Evolutionary conservation across 177 flowering plant genomes (phyloP).

Genomic region (Tripterygium wilfordii): DNA sequence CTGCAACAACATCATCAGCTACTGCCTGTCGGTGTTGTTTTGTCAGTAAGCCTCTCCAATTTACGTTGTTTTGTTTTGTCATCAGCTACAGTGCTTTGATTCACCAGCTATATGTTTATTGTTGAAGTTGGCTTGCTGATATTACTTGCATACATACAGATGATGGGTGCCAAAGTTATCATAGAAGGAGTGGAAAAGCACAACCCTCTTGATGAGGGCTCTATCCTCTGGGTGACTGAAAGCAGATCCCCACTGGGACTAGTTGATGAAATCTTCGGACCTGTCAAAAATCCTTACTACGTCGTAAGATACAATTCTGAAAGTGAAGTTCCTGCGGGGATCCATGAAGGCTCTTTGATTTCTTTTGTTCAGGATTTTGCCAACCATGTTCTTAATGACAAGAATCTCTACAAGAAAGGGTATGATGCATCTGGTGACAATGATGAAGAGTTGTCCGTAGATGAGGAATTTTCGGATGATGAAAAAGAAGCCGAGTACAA

Average conservation of each 20-base stretch:
- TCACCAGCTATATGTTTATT: not conserved
- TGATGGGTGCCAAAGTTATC: constrained; percentile 66
- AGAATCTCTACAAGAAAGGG: constrained; percentile 72
- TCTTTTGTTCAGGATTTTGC: constrained; percentile 87
- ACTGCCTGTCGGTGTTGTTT: constrained; percentile 68
- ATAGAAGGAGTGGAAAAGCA: constrained; percentile 93
- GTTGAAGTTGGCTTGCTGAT: too few relatives aligned
- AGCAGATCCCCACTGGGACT: constrained; percentile 61
- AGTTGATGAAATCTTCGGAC: constrained; percentile 94
- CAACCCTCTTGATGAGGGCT: constrained; percentile 86
- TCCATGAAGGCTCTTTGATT: constrained; percentile 48
- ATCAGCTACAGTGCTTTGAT: too few relatives aligned
- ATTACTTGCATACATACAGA: constrained; percentile 27
- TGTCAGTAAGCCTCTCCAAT: constrained; percentile 52
- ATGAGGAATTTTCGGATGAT: constrained; percentile 86
- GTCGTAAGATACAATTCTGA: constrained; percentile 80
- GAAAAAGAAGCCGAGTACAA: constrained; percentile 91
- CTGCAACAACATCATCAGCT: constrained; percentile 61
- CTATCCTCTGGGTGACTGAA: constrained; percentile 91
- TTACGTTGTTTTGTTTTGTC: not conserved
- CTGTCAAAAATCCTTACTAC: constrained; percentile 87
- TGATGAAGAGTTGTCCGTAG: constrained; percentile 78
- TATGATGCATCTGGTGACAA: constrained; percentile 93
- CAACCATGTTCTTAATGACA: constrained; percentile 60
- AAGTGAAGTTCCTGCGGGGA: constrained; percentile 63